A percentile compares a stretch with the other conserved stretches of the same genome.
Evolutionary conservation across 78 protist species (phyloP).

Genomic region (Dictyostelium citrinum): DNA sequence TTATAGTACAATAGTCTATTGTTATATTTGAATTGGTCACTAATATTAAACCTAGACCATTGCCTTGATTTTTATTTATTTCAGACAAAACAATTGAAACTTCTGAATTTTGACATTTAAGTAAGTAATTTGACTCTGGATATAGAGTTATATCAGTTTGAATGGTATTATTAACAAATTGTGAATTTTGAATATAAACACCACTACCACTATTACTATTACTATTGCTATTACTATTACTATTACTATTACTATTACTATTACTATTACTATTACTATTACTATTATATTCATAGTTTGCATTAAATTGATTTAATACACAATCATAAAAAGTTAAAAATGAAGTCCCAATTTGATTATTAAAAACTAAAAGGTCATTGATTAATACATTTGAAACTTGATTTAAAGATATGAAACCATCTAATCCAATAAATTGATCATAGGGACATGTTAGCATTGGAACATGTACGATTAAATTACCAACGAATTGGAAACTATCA

Average conservation of each 20-base stretch:
- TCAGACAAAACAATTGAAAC: neutral
- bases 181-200: neutral
- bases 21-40: neutral
- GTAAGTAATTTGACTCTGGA: neutral
- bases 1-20: neutral
- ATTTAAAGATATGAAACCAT: neutral
- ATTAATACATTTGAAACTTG: neutral
- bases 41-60: neutral
- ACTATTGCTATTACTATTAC: neutral
- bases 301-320: neutral
- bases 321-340: neutral
- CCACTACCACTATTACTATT: neutral
- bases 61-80: neutral
- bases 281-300: too few relatives aligned
- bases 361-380: neutral
- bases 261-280: too few relatives aligned
- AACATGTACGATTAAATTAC: neutral
- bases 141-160: neutral
- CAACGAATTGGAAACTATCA: neutral
- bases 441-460: neutral
- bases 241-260: too few relatives aligned
- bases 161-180: neutral
- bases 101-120: neutral
- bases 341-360: neutral
- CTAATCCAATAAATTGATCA: neutral